Percentiles rank a stretch among this genome's conserved stretches.
Evolutionary conservation across 169 alveolate genomes (phyloP).

Genomic region (Plasmodium berghei): DNA sequence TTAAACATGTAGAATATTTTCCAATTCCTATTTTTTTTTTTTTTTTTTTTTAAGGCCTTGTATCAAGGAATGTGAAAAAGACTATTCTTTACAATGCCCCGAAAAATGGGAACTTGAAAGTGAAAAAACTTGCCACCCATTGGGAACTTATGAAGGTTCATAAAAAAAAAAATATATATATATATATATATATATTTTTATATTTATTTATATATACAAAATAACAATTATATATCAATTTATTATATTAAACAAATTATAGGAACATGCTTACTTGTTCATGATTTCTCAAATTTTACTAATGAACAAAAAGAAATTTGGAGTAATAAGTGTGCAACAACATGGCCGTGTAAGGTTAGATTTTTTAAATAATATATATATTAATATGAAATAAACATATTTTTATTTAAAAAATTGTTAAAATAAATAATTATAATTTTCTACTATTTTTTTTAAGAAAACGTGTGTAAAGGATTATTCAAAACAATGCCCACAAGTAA

Average conservation of each 20-base stretch:
- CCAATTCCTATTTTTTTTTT: background rate
- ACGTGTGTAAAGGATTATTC: conserved; percentile 62
- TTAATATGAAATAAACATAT: background rate
- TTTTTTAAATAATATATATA: background rate
- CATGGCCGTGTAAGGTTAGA: conserved; percentile 74
- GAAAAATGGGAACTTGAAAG: conserved; percentile 59
- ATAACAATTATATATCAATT: background rate
- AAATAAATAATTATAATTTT: background rate
- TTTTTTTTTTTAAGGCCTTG: conserved; percentile 56
- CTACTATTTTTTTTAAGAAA: conserved; percentile 9
- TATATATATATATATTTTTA: background rate
- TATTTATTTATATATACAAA: background rate
- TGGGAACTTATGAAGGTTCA: conserved; percentile 44
- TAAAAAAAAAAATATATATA: background rate
- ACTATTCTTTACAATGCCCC: conserved; percentile 70
- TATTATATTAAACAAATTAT: background rate
- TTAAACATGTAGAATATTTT: background rate
- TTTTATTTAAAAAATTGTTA: background rate
- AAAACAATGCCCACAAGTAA: conserved; percentile 63
- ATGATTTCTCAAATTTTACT: conserved; percentile 67
- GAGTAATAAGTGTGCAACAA: conserved; percentile 60
- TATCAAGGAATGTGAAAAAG: conserved; percentile 32
- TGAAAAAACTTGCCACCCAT: conserved; percentile 43
- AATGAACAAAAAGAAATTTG: conserved; percentile 60
- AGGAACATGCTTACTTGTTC: conserved; percentile 47